Percentiles rank a stretch among this genome's conserved stretches.
phyloP scores from a whole-genome alignment of 176 grass and related monocot species.

The Elymus sibiricus region DNA sequence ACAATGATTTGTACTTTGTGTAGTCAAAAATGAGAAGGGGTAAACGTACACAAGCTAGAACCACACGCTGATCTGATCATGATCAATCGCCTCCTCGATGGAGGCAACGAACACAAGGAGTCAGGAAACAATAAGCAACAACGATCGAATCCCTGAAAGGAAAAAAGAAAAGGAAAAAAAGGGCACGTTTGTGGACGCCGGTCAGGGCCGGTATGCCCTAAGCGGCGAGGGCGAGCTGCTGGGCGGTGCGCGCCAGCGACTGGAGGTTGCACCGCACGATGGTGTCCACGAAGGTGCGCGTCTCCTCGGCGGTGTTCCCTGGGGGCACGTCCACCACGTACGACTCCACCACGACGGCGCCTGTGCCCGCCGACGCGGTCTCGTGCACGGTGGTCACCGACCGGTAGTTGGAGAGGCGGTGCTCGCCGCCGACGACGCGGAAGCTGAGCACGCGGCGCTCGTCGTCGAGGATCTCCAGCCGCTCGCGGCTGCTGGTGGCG shows the following conservation, averaged over 20 bases:
- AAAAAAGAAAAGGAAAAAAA: background rate
- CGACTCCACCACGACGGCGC: slow-evolving; percentile 61
- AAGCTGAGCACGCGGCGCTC: slow-evolving; percentile 90
- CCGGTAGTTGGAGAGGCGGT: slow-evolving; percentile 89
- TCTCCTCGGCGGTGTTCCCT: slow-evolving; percentile 76
- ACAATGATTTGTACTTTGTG: slow-evolving; percentile 35
- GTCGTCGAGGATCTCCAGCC: slow-evolving; percentile 93
- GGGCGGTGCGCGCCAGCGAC: slow-evolving; percentile 66
- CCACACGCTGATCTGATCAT: background rate
- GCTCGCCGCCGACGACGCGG: slow-evolving; percentile 84
- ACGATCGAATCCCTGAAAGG: background rate
- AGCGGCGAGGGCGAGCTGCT: slow-evolving; percentile 34
- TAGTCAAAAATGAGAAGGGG: background rate
- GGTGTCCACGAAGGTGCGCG: slow-evolving; percentile 69
- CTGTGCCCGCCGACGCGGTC: background rate
- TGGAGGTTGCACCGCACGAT: slow-evolving; percentile 81
- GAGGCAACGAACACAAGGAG: slow-evolving; percentile 29
- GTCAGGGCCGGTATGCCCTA: background rate
- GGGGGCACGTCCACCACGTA: slow-evolving; percentile 73
- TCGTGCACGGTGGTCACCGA: slow-evolving; percentile 72
- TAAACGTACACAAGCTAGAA: slow-evolving; percentile 19
- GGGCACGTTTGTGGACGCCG: background rate
- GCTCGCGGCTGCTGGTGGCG: slow-evolving; percentile 73
- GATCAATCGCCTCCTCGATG: background rate
- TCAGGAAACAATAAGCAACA: slow-evolving; percentile 18